phyloP scores from a whole-genome alignment of 495 filamentous ascomycete species.

The Penicillium turbatum region DNA sequence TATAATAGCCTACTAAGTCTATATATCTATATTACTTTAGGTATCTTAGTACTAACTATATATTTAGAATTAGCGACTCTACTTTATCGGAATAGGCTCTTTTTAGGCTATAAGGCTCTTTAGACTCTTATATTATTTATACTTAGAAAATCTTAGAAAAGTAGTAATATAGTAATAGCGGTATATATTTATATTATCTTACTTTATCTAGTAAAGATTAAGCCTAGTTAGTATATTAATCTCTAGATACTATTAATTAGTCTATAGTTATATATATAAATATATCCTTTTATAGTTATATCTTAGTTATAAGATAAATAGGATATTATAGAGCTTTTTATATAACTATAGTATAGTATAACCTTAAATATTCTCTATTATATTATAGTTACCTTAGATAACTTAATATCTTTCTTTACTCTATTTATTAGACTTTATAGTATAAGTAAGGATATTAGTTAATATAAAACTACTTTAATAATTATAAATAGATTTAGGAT shows the following conservation, averaged over 20 bases:
- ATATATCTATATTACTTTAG: conserved; percentile 26
- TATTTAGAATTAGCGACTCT: conserved; percentile 15
- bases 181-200: conserved; percentile 22
- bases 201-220: conserved; percentile 24
- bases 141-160: conserved; percentile 10
- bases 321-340: conserved; percentile 24
- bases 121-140: conserved; percentile 18
- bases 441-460: conserved; percentile 12
- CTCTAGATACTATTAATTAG: conserved; percentile 33
- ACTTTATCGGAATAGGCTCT: conserved; percentile 25
- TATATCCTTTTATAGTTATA: conserved; percentile 38
- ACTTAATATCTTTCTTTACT: conserved; percentile 15
- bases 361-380: conserved; percentile 7
- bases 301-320: conserved; percentile 29
- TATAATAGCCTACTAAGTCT: conserved; percentile 9
- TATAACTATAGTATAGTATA: conserved; percentile 17
- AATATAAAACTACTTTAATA: conserved; percentile 30
- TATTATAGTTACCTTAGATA: not conserved
- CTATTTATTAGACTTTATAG: conserved; percentile 31
- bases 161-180: not conserved
- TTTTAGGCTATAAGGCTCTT: conserved; percentile 16
- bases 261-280: conserved; percentile 31
- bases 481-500: conserved; percentile 26
- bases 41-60: conserved; percentile 21
- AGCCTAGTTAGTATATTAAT: conserved; percentile 39